Evolutionary conservation across 1,284 basidiomycete species (phyloP).

Genomic region (Sporisorium exsertum): DNA sequence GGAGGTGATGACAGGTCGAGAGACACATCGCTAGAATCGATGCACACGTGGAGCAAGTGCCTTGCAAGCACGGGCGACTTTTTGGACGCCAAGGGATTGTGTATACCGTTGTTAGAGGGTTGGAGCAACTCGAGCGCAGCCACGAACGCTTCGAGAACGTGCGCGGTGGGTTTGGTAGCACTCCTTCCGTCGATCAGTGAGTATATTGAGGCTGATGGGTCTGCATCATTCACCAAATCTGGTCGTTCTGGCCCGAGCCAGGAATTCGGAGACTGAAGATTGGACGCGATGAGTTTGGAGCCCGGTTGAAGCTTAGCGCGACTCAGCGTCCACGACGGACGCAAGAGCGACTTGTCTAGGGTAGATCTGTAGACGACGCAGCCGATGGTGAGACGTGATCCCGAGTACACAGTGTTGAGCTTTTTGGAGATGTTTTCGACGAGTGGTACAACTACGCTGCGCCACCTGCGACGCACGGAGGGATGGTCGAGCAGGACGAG

Average conservation of each 20-base stretch:
- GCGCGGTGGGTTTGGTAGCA: constrained; percentile 30
- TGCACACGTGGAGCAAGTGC: constrained; percentile 39
- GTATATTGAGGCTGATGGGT: constrained; percentile 14
- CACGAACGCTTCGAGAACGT: constrained; percentile 42
- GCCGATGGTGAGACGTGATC: constrained; percentile 39
- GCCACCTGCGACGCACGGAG: constrained; percentile 34
- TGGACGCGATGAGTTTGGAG: constrained; percentile 35
- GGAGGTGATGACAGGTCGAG: constrained; percentile 34
- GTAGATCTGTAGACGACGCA: constrained; percentile 40
- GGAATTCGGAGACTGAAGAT: constrained; percentile 14
- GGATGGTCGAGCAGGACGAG: constrained; percentile 46
- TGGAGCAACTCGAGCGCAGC: constrained; percentile 48
- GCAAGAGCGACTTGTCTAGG: constrained; percentile 32
- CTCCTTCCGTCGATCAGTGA: constrained; percentile 19
- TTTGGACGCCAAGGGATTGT: constrained; percentile 34
- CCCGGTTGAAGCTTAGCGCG: constrained; percentile 25
- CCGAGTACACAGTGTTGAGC: constrained; percentile 33
- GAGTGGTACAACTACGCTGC: constrained; percentile 32
- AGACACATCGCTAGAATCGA: constrained; percentile 22
- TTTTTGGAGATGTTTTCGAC: constrained; percentile 36
- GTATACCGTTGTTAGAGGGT: constrained; percentile 11
- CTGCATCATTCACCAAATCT: constrained; percentile 1
- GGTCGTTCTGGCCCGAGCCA: constrained; percentile 22
- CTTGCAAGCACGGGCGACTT: constrained; percentile 38
- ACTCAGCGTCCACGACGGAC: constrained; percentile 31